Conservation (phyloP, 2,329 filamentous ascomycete genomes). For the Penicillium sp. region DNA sequence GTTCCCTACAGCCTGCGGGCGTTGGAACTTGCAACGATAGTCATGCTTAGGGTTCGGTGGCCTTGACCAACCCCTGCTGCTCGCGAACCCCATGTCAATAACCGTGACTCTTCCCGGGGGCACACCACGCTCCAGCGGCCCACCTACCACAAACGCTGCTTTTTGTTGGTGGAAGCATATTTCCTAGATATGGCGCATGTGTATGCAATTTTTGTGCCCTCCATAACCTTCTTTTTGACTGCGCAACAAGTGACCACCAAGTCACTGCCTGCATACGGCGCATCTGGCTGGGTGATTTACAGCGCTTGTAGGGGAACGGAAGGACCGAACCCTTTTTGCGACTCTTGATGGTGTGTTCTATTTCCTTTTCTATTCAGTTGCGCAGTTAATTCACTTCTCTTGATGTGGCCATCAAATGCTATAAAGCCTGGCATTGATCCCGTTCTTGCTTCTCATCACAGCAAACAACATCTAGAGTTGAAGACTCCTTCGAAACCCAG, state of each 20-base stretch:
- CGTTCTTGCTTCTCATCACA: slow-evolving; percentile 4
- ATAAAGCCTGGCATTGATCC: slow-evolving; percentile 15
- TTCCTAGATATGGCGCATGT: slow-evolving; percentile 14
- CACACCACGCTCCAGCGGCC: slow-evolving; percentile 20
- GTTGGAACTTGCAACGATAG: slow-evolving; percentile 3
- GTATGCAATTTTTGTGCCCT: slow-evolving; percentile 9
- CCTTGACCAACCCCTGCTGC: slow-evolving; percentile 1
- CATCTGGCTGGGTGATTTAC: slow-evolving; percentile 8
- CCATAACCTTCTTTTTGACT: slow-evolving; percentile 16
- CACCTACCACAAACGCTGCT: slow-evolving; percentile 23
- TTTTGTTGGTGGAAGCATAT: slow-evolving; percentile 18
- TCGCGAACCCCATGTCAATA: neutral
- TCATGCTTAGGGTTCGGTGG: slow-evolving; percentile 8
- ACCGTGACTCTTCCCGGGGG: slow-evolving; percentile 4
- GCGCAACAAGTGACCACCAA: slow-evolving; percentile 5
- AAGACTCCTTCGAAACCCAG: slow-evolving; percentile 1
- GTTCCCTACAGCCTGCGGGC: slow-evolving; percentile 3
- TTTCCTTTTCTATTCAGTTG: slow-evolving; percentile 12
- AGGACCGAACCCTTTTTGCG: neutral
- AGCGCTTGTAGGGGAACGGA: slow-evolving; percentile 7
- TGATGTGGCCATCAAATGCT: slow-evolving; percentile 17
- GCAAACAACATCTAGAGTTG: slow-evolving; percentile 1
- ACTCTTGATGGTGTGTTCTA: slow-evolving; percentile 6
- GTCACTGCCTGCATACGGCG: slow-evolving; percentile 13
- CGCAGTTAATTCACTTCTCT: slow-evolving; percentile 14